A percentile compares a stretch with the other conserved stretches of the same genome.
Evolutionary conservation across 1,139 yeast genomes (phyloP).

Genomic region (Pneumocystis jirovecii): DNA sequence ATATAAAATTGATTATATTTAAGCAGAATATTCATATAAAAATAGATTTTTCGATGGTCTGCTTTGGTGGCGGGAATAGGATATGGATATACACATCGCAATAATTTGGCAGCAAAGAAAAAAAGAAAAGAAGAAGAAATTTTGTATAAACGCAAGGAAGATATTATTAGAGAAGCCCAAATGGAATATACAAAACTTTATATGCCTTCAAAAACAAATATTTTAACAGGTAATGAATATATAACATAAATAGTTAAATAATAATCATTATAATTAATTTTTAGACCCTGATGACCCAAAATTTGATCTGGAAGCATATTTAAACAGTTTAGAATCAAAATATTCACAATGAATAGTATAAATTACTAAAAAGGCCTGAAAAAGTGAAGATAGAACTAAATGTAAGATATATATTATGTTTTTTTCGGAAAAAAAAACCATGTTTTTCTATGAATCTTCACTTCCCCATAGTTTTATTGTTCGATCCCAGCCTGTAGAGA

Average conservation of each 20-base stretch:
- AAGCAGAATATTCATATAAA: not conserved
- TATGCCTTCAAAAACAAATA: conserved; percentile 23
- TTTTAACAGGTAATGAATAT: conserved; percentile 14
- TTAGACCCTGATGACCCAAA: not conserved
- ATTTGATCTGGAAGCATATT: not conserved
- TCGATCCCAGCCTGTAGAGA: conserved; percentile 76
- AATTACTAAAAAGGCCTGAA: not conserved
- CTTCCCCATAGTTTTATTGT: conserved; percentile 47
- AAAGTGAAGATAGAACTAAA: not conserved
- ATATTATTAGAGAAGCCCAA: conserved; percentile 75
- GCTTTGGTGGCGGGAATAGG: conserved; percentile 78
- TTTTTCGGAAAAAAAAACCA: not conserved
- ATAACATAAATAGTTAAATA: conserved; percentile 1
- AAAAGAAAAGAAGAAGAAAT: conserved; percentile 41
- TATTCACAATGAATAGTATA: not conserved
- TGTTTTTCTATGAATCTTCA: conserved; percentile 2
- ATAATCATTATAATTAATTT: not conserved
- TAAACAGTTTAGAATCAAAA: not conserved
- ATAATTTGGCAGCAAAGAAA: conserved; percentile 47
- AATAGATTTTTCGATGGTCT: conserved; percentile 76
- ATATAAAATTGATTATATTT: not conserved
- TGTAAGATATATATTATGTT: not conserved
- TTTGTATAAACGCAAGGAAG: conserved; percentile 53
- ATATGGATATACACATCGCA: conserved; percentile 81
- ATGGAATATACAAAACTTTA: conserved; percentile 56